Conservation (phyloP, 1,284 basidiomycete genomes). For the Tylopilus orsonianus region DNA sequence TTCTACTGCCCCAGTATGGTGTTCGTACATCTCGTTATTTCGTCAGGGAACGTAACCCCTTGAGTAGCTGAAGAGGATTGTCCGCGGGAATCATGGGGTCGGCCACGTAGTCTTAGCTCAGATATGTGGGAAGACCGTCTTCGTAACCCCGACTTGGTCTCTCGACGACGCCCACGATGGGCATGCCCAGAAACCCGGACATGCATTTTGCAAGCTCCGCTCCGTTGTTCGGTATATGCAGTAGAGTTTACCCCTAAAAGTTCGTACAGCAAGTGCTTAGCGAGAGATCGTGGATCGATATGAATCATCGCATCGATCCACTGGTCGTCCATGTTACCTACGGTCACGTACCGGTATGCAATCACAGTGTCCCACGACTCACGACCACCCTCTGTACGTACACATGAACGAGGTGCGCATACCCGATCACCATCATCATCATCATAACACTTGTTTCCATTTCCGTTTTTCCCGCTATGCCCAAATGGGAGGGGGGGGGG, state of each 20-base stretch:
- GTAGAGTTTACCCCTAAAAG: constrained; percentile 14
- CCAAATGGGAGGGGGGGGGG: constrained; percentile 1
- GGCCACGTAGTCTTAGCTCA: constrained; percentile 23
- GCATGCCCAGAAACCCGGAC: background rate
- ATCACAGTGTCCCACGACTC: constrained; percentile 5
- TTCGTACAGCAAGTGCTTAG: background rate
- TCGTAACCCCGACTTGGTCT: constrained; percentile 6
- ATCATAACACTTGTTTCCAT: background rate
- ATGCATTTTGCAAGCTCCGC: background rate
- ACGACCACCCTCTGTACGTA: constrained; percentile 15
- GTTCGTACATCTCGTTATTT: constrained; percentile 21
- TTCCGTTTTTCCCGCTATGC: background rate
- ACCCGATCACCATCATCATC: constrained; percentile 13
- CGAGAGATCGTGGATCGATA: constrained; percentile 15
- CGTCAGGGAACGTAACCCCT: constrained; percentile 20
- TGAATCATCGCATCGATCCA: constrained; percentile 16
- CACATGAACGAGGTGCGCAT: constrained; percentile 9
- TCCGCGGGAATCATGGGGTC: constrained; percentile 26
- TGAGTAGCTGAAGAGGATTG: constrained; percentile 7
- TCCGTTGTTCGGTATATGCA: background rate
- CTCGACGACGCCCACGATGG: constrained; percentile 1
- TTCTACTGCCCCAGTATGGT: constrained; percentile 10
- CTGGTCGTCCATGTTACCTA: background rate
- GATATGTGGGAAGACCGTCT: constrained; percentile 25
- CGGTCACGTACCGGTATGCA: constrained; percentile 4